A percentile compares a stretch with the other conserved stretches of the same genome.
Conservation (phyloP, 495 filamentous ascomycete genomes). For the Mytilinidion resinicola region DNA sequence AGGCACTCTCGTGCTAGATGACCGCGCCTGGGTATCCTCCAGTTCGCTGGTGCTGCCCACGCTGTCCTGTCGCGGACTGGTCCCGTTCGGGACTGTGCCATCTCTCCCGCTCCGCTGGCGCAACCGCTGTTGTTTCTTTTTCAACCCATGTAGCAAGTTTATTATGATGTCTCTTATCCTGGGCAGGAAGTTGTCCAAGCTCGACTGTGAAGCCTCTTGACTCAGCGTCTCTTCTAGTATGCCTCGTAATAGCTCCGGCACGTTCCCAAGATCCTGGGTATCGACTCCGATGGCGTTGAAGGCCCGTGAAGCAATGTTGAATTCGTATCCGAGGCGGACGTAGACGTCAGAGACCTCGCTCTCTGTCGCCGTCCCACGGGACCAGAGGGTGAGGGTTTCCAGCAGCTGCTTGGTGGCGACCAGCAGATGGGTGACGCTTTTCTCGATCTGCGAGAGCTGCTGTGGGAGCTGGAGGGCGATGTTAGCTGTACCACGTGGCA, state of each 20-base stretch:
- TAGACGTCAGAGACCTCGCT: conserved; percentile 96
- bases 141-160: conserved; percentile 88
- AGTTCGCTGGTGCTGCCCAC: conserved; percentile 54
- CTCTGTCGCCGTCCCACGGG: conserved; percentile 81
- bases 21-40: conserved; percentile 49
- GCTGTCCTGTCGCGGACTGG: conserved; percentile 54
- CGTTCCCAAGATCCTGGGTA: conserved; percentile 85
- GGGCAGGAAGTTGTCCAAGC: conserved; percentile 84
- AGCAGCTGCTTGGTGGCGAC: conserved; percentile 97
- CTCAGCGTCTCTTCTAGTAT: conserved; percentile 94
- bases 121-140: conserved; percentile 89
- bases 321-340: conserved; percentile 93
- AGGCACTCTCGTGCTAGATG: conserved; percentile 26
- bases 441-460: conserved; percentile 90
- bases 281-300: conserved; percentile 96
- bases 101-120: conserved; percentile 74
- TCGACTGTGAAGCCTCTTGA: conserved; percentile 89
- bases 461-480: conserved; percentile 50
- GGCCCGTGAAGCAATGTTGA: conserved; percentile 94
- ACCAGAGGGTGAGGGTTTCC: conserved; percentile 96
- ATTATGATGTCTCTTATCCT: conserved; percentile 97
- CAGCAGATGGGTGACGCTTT: conserved; percentile 94
- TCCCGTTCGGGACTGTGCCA: conserved; percentile 38
- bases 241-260: conserved; percentile 79
- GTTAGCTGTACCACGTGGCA: conserved; percentile 15